phyloP scores from a whole-genome alignment of 2,329 filamentous ascomycete genomes.

The Colletotrichum sp. region DNA sequence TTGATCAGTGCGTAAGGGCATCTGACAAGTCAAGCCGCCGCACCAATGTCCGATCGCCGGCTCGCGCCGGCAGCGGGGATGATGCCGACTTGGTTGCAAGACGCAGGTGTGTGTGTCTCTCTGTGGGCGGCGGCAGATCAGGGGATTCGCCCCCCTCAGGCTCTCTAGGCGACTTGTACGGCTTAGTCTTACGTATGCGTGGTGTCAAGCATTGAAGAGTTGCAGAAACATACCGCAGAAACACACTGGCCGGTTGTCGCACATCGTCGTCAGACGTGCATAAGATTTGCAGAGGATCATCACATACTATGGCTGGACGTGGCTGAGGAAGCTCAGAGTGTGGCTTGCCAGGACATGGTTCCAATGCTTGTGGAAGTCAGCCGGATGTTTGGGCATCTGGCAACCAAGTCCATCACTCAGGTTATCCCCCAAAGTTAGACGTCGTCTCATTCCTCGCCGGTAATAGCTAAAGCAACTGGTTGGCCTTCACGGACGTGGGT shows the following conservation, averaged over 20 bases:
- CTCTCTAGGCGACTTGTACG: neutral
- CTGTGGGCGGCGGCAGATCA: neutral
- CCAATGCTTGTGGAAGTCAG: neutral
- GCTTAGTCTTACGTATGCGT: neutral
- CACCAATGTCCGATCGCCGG: neutral
- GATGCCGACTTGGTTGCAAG: neutral
- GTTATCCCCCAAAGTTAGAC: neutral
- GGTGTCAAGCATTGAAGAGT: neutral
- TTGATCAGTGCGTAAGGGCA: neutral
- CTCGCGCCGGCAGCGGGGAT: neutral
- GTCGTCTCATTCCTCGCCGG: neutral
- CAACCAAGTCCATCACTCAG: neutral
- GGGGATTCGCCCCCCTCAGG: neutral
- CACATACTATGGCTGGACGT: neutral
- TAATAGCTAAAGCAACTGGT: neutral
- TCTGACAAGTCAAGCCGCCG: neutral
- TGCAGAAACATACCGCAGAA: neutral
- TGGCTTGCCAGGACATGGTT: neutral
- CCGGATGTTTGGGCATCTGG: neutral
- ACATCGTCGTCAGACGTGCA: slow-evolving; percentile 7
- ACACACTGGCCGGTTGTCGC: neutral
- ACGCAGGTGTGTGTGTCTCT: neutral
- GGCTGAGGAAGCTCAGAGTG: neutral
- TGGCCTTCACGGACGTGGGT: neutral
- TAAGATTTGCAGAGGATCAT: neutral